A percentile compares a stretch with the other conserved stretches of the same genome.
Conservation (phyloP, 2,329 filamentous ascomycete species). For the Podosphaera leucotricha region DNA sequence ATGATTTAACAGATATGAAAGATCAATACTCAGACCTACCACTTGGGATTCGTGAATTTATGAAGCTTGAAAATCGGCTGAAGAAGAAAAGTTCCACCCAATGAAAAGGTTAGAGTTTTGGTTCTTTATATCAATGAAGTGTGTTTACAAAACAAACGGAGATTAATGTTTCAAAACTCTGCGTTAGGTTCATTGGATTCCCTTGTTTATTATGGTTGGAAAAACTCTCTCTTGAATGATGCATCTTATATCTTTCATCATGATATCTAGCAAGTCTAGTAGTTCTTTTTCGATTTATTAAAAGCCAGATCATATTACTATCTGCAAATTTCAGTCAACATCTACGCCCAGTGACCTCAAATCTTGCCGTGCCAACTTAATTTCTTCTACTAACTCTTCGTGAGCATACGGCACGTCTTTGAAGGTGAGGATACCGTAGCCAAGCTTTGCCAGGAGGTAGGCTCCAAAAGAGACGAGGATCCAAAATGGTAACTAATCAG, state of each 20-base stretch:
- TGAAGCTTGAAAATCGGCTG: slow-evolving; percentile 84
- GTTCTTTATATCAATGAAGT: slow-evolving; percentile 1
- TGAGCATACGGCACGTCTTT: slow-evolving; percentile 86
- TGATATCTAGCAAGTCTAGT: too few relatives aligned
- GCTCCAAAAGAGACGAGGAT: slow-evolving; percentile 74
- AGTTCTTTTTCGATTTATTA: too few relatives aligned
- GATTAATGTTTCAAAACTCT: too few relatives aligned
- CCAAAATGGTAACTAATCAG: slow-evolving; percentile 67
- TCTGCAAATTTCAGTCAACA: slow-evolving; percentile 11
- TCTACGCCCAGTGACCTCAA: slow-evolving; percentile 52
- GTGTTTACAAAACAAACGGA: neutral
- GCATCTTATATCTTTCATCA: too few relatives aligned
- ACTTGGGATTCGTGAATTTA: slow-evolving; percentile 86
- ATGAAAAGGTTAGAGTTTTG: slow-evolving; percentile 12
- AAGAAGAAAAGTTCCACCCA: slow-evolving; percentile 47
- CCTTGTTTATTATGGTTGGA: too few relatives aligned
- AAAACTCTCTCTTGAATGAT: too few relatives aligned
- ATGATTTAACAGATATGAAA: neutral
- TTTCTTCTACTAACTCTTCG: slow-evolving; percentile 69
- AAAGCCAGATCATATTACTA: too few relatives aligned
- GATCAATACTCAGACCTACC: slow-evolving; percentile 34
- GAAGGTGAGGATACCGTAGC: slow-evolving; percentile 84
- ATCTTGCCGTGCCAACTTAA: slow-evolving; percentile 52
- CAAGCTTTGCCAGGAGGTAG: slow-evolving; percentile 76
- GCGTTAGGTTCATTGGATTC: too few relatives aligned